A percentile compares a stretch with the other conserved stretches of the same genome.
Conservation (phyloP, 1,139 yeast species). For the Candida sanyaensis region DNA sequence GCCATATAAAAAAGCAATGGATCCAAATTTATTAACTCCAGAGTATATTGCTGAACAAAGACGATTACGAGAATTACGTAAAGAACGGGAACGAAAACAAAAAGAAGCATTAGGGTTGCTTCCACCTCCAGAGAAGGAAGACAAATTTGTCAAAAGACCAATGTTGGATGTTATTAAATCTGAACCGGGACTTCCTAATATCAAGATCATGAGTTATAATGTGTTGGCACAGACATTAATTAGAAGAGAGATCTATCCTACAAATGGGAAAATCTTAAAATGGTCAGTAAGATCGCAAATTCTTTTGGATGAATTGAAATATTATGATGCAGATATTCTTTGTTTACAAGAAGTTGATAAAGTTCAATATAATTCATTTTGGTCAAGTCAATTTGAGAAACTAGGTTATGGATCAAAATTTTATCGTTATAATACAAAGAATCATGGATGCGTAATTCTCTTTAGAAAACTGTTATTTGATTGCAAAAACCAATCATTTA, state of each 20-base stretch:
- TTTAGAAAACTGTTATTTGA: constrained; percentile 50
- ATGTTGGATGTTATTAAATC: constrained; percentile 33
- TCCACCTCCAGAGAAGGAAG: constrained; percentile 42
- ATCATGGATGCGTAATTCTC: constrained; percentile 78
- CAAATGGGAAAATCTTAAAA: constrained; percentile 78
- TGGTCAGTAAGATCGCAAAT: constrained; percentile 76
- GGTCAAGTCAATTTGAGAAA: constrained; percentile 58
- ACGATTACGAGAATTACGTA: constrained; percentile 53
- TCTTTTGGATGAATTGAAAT: constrained; percentile 59
- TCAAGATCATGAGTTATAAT: constrained; percentile 69
- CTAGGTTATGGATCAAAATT: constrained; percentile 63
- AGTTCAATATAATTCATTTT: constrained; percentile 60
- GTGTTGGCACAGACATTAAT: constrained; percentile 82
- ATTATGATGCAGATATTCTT: constrained; percentile 70
- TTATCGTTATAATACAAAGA: constrained; percentile 61
- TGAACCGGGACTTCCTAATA: constrained; percentile 15
- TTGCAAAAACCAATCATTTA: constrained; percentile 49
- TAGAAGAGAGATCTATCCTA: constrained; percentile 76
- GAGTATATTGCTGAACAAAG: constrained; percentile 60
- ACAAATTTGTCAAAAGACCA: constrained; percentile 62
- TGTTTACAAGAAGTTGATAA: constrained; percentile 84
- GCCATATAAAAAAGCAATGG: constrained; percentile 31
- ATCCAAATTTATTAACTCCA: constrained; percentile 54
- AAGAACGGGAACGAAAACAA: constrained; percentile 48
- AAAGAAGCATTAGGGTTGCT: constrained; percentile 26